Evolutionary conservation across 805 yeast genomes (phyloP), one percentile per base, ranked within the genome.

Genomic region (Yarrowia divulgata): DNA sequence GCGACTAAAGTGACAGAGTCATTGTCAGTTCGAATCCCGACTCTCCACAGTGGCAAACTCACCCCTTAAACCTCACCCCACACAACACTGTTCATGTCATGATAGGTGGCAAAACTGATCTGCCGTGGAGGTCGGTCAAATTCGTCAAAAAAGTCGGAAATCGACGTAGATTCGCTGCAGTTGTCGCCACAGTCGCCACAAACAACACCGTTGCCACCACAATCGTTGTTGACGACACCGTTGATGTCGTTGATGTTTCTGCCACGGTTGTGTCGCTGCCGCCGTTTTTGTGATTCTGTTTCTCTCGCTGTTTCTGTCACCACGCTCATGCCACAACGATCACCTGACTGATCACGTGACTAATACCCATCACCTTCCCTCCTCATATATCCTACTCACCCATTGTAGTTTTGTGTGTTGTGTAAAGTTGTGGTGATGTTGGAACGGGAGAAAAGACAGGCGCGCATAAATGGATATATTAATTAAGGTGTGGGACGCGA

Each of bases 371-470:
- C 54, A 32, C 37, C 14, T 49, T 23, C 23, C 43, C 43, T 3
- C 43, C 18, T 40, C 43, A 1, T 6, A 12, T 40, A 18, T 18
- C 12, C 18, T 13, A 57, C 63, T 57, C 64, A 57, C 64, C 64
- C 64, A 57, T 57, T 40, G 37, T 57, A 29, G 39, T 0, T 29
- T 37, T 29, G 34, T n/a, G 40, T 50, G 40, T 39, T 12, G 29
- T 42, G 58, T 66, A 10, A 67, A 46, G 57, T 74, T 75, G 29
- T 32, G 39, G 6, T 32, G 32, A 73, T 69, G 19, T 23, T 23
- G 29, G 48, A 10, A 34, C 43, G 13, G 3, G 57, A 14, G 18
- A 54, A 54, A 54, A 39, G 45, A 54, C 29, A 23, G 45, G 60
- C 60, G 60, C 60, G 60, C 58, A 54, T 54, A 23, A 23, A 23